A percentile compares a stretch with the other conserved stretches of the same genome.
Conservation (phyloP, 305 asterid species). For the Coffea humblotiana region DNA sequence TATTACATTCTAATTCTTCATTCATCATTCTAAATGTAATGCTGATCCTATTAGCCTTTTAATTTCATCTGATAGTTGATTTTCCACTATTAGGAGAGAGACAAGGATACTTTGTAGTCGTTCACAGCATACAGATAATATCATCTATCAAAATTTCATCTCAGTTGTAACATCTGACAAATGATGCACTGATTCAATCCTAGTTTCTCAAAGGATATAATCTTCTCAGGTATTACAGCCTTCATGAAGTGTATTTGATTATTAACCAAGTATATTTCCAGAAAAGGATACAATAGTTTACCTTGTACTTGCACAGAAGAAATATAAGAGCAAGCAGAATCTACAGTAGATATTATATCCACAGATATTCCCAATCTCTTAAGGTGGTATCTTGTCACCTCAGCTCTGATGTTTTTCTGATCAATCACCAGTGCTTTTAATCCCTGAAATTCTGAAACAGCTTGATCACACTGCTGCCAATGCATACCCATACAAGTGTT, state of each 20-base stretch:
- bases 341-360: conserved; percentile 43
- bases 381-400: conserved; percentile 74
- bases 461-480: conserved; percentile 39
- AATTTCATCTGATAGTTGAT: neutral
- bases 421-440: conserved; percentile 65
- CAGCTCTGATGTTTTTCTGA: conserved; percentile 55
- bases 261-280: neutral
- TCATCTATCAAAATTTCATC: neutral
- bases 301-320: conserved; percentile 39
- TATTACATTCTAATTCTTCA: neutral
- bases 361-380: conserved; percentile 62
- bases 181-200: neutral
- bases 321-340: conserved; percentile 51
- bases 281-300: conserved; percentile 23
- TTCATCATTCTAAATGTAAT: neutral
- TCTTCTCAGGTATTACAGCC: neutral
- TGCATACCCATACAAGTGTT: conserved; percentile 27
- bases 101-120: neutral
- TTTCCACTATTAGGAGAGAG: neutral
- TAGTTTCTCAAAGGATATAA: neutral
- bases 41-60: neutral
- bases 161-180: neutral
- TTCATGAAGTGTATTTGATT: neutral
- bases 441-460: conserved; percentile 56
- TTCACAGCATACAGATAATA: neutral